Base-by-base conservation (phyloP, 1,284 basidiomycete genomes). In the Ceratobasidium sp. region DNA sequence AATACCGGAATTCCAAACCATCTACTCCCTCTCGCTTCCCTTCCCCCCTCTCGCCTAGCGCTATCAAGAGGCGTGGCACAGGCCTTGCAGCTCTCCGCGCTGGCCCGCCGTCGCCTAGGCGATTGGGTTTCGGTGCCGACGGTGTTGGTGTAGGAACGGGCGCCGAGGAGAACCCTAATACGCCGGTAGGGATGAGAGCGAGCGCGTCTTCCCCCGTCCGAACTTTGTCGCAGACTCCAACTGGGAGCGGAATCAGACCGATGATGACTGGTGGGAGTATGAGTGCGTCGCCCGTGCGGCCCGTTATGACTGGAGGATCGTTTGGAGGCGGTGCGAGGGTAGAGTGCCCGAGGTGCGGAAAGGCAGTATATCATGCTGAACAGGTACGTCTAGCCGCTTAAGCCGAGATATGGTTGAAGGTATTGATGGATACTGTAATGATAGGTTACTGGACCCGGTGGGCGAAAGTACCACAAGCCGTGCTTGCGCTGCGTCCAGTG, bases 401-500 rank as follows among this genome's bases (percentile, higher is more conserved):
- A 51, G 50, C 27, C 14, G 48, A 14, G 24, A 27, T 69, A 54
- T 67, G 11, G 36, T n/a, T n/a, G 36, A n/a, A 44, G 14, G 56
- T n/a, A 2, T 69, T 64, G 54, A 69, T 24, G 27, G n/a, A n/a
- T 50, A 41, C 11, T 41, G 11, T 41, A 3, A 73, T 91, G 89
- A 88, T 92, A 92, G 82, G 92, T 92, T 50, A 72, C 47, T 19
- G 69, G 69, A 33, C 69, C 69, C 1, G 86, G 91, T 2, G 90
- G 91, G 19, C 90, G 92, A 84, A 91, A 89, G 45, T 94, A 85
- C 81, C 92, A 94, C 77, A 93, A 92, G 80, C 84, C 82, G n/a
- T 94, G 93, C 79, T 81, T 94, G 76, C 84, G 92, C 24, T 94
- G 92, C 79, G 86, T 85, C 4, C 89, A 89, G 77, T 94, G 92